phyloP scores from a whole-genome alignment of 352 stramenopile species.

The Globisporangium cederbergense region DNA sequence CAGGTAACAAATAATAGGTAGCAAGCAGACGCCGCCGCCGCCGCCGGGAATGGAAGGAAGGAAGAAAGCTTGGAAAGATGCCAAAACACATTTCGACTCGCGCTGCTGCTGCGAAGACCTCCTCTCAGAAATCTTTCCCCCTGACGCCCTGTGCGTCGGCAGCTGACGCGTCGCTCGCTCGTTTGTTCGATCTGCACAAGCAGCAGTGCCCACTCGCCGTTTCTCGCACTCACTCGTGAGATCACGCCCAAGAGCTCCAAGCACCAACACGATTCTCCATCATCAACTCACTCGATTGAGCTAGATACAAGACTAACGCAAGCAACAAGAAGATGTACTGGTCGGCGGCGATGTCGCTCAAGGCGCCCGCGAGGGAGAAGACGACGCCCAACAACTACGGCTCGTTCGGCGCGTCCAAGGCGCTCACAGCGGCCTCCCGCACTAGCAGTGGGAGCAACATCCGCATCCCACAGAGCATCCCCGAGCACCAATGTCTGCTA shows the following conservation, averaged over 20 bases:
- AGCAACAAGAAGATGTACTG: conserved; percentile 50
- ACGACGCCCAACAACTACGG: conserved; percentile 38
- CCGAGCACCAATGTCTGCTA: conserved; percentile 61
- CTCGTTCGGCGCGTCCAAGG: conserved; percentile 33
- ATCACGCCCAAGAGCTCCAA: conserved; percentile 7
- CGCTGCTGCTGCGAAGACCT: background rate
- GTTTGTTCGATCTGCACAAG: background rate
- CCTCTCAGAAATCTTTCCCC: conserved; percentile 2
- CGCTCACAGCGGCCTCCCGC: conserved; percentile 6
- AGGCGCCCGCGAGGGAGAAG: conserved; percentile 29
- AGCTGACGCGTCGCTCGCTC: conserved; percentile 6
- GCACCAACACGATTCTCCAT: background rate
- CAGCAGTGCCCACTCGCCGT: background rate
- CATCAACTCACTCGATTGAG: background rate
- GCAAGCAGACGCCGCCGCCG: background rate
- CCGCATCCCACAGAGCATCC: conserved; percentile 72
- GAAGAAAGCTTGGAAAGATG: no score
- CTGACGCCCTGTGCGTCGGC: conserved; percentile 15
- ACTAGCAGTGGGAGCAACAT: conserved; percentile 32
- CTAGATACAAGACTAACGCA: background rate
- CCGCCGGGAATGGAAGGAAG: no score
- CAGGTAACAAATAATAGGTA: background rate
- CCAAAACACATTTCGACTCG: conserved; percentile 6
- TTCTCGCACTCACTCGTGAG: background rate
- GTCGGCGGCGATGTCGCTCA: conserved; percentile 67